Evolutionary conservation across 1,139 yeast species (phyloP), one percentile per base, ranked within the genome.

Genomic region (Candida sp.): DNA sequence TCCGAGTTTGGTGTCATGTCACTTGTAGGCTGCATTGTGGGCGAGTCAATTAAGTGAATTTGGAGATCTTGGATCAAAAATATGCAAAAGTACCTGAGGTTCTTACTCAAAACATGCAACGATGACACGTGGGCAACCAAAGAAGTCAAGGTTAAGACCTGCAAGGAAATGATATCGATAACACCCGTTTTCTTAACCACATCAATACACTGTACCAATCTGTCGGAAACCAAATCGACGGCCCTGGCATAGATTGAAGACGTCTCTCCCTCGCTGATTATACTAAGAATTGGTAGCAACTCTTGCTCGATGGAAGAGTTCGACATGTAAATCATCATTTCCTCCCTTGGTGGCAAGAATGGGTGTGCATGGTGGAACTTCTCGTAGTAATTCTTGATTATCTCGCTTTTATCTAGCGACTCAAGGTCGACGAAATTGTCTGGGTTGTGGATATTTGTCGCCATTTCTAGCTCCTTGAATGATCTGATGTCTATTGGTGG

Each of bases 101-200:
- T 58, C 4, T 70, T 64, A 46, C 81, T 74, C 40, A 78, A 54
- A 37, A 72, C 77, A 58, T 78, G 83, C 9, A 79, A 58, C 1
- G 82, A 75, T 5, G 81, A 77, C 11, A 80, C 73, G 52, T 80
- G 84, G 7, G 81, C 69, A 5, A 73, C 66, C 53, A 78, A 67
- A 0, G 80, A 67, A 4, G 73, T 49, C 17, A 79, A 52, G 4
- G 76, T 57, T 37, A 78, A 53, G 0, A 74, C 60, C 51, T 78
- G 83, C n/a, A 80, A 53, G 0, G 80, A 62, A 2, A 78, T 59
- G 4, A 79, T 60, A 58, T 79, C 84, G 39, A 67, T 66, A 6
- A 30, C 22, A 4, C 46, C 40, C 38, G 55, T 55, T 5, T 43
- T 25, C 12, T 72, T 71, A 7, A 73, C 61, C 12, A 69, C 65